Percentiles rank a stretch among this genome's conserved stretches.
Evolutionary conservation across 2,329 filamentous ascomycete genomes (phyloP).

Genomic region (Alternaria viburni): DNA sequence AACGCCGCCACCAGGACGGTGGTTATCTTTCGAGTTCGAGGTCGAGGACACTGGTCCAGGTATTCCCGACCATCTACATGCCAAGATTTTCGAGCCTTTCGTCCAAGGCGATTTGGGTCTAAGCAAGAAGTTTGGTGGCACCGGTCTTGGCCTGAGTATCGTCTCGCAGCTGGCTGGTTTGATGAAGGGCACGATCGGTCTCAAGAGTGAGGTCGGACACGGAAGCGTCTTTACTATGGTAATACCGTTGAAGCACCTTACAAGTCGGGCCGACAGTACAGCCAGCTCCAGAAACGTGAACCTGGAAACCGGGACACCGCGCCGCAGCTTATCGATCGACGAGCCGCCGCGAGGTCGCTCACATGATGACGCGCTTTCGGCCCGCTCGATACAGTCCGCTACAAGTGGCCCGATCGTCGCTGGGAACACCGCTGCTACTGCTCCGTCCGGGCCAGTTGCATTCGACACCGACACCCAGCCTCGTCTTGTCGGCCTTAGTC

Average conservation of each 20-base stretch:
- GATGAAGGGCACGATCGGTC: constrained; percentile 78
- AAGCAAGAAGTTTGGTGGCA: constrained; percentile 89
- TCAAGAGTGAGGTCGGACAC: constrained; percentile 73
- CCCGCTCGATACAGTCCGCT: constrained; percentile 41
- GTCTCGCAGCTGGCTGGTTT: constrained; percentile 83
- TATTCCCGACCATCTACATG: constrained; percentile 77
- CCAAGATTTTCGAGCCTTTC: constrained; percentile 91
- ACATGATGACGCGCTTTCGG: constrained; percentile 41
- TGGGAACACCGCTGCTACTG: constrained; percentile 16
- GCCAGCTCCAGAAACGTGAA: constrained; percentile 47
- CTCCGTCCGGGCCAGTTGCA: constrained; percentile 41
- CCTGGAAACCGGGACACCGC: constrained; percentile 28
- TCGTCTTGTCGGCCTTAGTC: constrained; percentile 80
- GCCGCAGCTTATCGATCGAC: constrained; percentile 38
- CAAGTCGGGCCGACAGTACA: constrained; percentile 66
- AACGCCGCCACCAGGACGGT: constrained; percentile 65
- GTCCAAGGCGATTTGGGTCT: constrained; percentile 90
- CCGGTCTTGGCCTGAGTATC: constrained; percentile 85
- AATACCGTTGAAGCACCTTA: constrained; percentile 79
- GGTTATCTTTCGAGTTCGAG: constrained; percentile 83
- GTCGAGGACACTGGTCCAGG: constrained; percentile 88
- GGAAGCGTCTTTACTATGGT: constrained; percentile 84
- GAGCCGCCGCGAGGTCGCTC: constrained; percentile 25
- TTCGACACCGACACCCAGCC: constrained; percentile 71
- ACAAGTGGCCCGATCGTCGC: constrained; percentile 27